phyloP scores from a whole-genome alignment of 805 yeast species.

The Lachancea kluyveri region DNA sequence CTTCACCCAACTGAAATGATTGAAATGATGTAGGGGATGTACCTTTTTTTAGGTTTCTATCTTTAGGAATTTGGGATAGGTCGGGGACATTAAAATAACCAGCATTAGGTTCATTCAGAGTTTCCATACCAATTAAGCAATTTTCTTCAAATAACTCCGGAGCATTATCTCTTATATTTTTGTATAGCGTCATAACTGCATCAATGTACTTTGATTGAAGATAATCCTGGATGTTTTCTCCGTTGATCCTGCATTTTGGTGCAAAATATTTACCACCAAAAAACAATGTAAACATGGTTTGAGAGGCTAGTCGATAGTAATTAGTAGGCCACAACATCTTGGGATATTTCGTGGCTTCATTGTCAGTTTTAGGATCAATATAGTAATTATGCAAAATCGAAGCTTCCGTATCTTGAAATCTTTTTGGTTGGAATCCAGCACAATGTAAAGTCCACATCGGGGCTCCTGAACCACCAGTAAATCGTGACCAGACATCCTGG shows the following conservation, averaged over 20 bases:
- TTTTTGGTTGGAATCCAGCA: constrained; percentile 76
- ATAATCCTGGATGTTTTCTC: constrained; percentile 69
- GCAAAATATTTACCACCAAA: constrained; percentile 74
- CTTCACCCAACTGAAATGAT: constrained; percentile 71
- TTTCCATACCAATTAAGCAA: constrained; percentile 61
- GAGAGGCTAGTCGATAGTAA: constrained; percentile 66
- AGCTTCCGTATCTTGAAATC: constrained; percentile 69
- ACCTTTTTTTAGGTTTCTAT: constrained; percentile 65
- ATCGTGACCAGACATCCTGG: constrained; percentile 92
- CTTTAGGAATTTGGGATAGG: constrained; percentile 47
- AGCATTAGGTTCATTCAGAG: constrained; percentile 76
- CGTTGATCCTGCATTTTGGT: constrained; percentile 69
- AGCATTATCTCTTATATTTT: constrained; percentile 33
- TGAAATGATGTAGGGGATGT: constrained; percentile 81
- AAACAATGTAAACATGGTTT: constrained; percentile 80
- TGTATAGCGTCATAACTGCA: constrained; percentile 46
- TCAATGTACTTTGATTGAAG: constrained; percentile 57
- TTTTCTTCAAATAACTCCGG: constrained; percentile 44
- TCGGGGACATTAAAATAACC: constrained; percentile 66
- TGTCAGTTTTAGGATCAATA: constrained; percentile 32
- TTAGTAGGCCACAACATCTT: constrained; percentile 94
- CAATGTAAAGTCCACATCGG: constrained; percentile 90
- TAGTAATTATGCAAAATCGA: constrained; percentile 66
- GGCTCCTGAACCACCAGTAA: constrained; percentile 87
- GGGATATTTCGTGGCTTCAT: constrained; percentile 43